These are phyloP conservation scores for Aspergillus ostianus DNA, from an alignment of 495 filamentous ascomycete genomes.

Conservation along the genomic window DNA sequence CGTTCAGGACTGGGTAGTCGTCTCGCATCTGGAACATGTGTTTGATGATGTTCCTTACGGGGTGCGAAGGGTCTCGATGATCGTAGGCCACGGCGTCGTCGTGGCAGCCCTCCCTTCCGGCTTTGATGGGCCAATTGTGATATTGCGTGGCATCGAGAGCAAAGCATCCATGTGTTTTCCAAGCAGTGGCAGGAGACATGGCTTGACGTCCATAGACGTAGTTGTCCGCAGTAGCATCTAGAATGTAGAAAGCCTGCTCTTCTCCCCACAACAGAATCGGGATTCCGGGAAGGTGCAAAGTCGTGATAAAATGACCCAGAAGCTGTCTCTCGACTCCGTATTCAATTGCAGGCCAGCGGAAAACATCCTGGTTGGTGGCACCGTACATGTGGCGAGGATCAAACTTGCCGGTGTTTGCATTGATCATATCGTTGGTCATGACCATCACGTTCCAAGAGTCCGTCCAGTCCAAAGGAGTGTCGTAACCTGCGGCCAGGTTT, in stretches of 20 bases:
- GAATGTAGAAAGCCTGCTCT: constrained; percentile 66
- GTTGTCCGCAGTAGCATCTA: constrained; percentile 66
- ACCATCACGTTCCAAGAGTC: constrained; percentile 61
- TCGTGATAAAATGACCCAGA: constrained; percentile 62
- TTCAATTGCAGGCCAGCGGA: constrained; percentile 68
- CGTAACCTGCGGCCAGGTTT: constrained; percentile 57
- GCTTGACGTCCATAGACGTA: constrained; percentile 70
- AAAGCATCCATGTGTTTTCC: constrained; percentile 71
- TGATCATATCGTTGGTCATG: constrained; percentile 62
- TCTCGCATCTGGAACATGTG: constrained; percentile 64
- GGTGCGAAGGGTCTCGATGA: constrained; percentile 68
- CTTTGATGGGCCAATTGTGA: constrained; percentile 56
- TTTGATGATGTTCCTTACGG: constrained; percentile 64
- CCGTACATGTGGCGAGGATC: constrained; percentile 73
- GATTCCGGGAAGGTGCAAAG: constrained; percentile 64
- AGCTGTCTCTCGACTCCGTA: constrained; percentile 61
- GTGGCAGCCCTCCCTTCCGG: constrained; percentile 55
- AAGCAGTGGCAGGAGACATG: constrained; percentile 65
- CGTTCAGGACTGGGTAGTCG: constrained; percentile 59
- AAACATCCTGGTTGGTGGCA: constrained; percentile 71
- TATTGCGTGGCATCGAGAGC: constrained; percentile 54
- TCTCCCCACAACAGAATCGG: constrained; percentile 68
- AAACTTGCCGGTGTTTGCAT: constrained; percentile 63
- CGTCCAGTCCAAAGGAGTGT: constrained; percentile 61
- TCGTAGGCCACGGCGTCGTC: constrained; percentile 60